Conservation (phyloP, 2,329 filamentous ascomycete species). For the Aspergillus fijiensis region DNA sequence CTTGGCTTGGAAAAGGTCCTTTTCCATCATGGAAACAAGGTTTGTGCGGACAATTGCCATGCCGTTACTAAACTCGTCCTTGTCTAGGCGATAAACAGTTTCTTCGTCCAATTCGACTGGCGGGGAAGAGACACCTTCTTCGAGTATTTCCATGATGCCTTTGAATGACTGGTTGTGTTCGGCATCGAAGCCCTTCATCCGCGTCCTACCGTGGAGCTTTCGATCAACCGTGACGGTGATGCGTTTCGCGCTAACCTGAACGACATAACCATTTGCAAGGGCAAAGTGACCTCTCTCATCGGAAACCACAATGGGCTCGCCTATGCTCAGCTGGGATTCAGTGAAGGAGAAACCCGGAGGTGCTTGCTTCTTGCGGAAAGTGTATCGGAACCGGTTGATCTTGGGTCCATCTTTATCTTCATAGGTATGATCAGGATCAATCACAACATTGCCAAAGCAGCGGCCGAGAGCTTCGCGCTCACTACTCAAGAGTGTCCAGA, state of each 20-base stretch:
- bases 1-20: slow-evolving; percentile 67
- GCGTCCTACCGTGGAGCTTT: slow-evolving; percentile 79
- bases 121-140: slow-evolving; percentile 46
- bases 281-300: slow-evolving; percentile 95
- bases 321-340: slow-evolving; percentile 82
- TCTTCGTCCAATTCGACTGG: slow-evolving; percentile 49
- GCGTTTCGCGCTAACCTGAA: slow-evolving; percentile 68
- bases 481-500: slow-evolving; percentile 92
- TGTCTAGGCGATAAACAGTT: slow-evolving; percentile 79
- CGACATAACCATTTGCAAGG: slow-evolving; percentile 86
- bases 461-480: slow-evolving; percentile 86
- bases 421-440: slow-evolving; percentile 72
- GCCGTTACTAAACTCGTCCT: slow-evolving; percentile 97
- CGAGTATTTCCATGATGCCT: slow-evolving; percentile 83
- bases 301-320: slow-evolving; percentile 93
- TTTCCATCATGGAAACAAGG: slow-evolving; percentile 85
- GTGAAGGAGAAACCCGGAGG: slow-evolving; percentile 73
- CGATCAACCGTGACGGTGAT: slow-evolving; percentile 91
- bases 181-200: slow-evolving; percentile 72
- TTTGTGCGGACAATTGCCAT: slow-evolving; percentile 96
- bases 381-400: slow-evolving; percentile 90
- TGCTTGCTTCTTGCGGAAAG: slow-evolving; percentile 69
- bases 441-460: slow-evolving; percentile 84
- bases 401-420: slow-evolving; percentile 71
- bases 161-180: slow-evolving; percentile 78